Conservation (phyloP, 2,329 filamentous ascomycete genomes). For the Penicillium sp. region DNA sequence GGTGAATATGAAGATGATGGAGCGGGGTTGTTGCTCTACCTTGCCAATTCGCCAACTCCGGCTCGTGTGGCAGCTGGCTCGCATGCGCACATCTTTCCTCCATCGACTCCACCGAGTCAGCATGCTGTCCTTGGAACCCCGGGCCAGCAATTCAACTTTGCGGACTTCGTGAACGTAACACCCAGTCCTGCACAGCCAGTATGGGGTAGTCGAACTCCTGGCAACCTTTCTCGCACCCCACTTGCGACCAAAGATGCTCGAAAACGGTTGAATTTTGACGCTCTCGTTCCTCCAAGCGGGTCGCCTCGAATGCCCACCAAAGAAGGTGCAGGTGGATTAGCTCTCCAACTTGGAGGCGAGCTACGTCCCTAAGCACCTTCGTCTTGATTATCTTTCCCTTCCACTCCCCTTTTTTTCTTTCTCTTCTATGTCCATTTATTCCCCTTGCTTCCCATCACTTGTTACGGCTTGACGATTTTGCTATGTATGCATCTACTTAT, state of each 20-base stretch:
- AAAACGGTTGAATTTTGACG: conserved; percentile 79
- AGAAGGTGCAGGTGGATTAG: conserved; percentile 55
- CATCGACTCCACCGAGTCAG: conserved; percentile 74
- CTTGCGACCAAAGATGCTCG: conserved; percentile 67
- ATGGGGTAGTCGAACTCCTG: conserved; percentile 65
- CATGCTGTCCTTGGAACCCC: conserved; percentile 67
- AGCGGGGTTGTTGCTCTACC: conserved; percentile 75
- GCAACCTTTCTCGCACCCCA: conserved; percentile 64
- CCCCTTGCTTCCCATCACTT: conserved; percentile 20
- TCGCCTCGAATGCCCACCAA: conserved; percentile 44
- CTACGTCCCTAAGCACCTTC: conserved; percentile 49
- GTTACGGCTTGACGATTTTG: conserved; percentile 26
- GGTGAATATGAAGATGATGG: conserved; percentile 76
- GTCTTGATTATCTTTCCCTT: conserved; percentile 9
- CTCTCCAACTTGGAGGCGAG: conserved; percentile 67
- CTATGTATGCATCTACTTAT: conserved; percentile 19
- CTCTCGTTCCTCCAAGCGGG: conserved; percentile 58
- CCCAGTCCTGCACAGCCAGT: conserved; percentile 88
- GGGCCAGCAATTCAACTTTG: conserved; percentile 84
- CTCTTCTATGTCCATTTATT: conserved; percentile 22
- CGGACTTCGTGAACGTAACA: conserved; percentile 96
- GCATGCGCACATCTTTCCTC: conserved; percentile 55
- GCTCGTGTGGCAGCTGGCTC: conserved; percentile 58
- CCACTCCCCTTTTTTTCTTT: conserved; percentile 1
- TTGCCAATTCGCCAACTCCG: conserved; percentile 88